These are phyloP conservation scores for Beta vulgaris DNA, from an alignment of 148 eudicot genomes.

Conservation along the genomic window DNA sequence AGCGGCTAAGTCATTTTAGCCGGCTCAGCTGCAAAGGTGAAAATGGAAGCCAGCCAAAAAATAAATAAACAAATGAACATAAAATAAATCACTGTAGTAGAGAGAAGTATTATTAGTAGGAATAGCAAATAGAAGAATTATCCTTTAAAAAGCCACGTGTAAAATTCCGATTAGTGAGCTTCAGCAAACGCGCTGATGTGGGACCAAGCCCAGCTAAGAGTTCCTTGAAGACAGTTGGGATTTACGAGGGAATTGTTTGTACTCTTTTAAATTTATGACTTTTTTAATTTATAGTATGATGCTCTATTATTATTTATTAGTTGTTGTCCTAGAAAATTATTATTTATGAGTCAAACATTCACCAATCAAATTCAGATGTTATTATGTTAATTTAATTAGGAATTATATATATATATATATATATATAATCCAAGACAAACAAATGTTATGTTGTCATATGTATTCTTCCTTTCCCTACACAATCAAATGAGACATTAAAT, in stretches of 20 bases:
- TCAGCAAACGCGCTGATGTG: neutral
- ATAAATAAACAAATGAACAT: neutral
- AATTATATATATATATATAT: too few relatives aligned
- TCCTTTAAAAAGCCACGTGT: neutral
- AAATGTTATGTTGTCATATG: too few relatives aligned
- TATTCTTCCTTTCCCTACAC: too few relatives aligned
- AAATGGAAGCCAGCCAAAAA: neutral
- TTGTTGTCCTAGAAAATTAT: neutral
- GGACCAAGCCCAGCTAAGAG: neutral
- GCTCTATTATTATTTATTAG: too few relatives aligned
- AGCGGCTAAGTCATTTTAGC: too few relatives aligned
- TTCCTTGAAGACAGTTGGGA: constrained; percentile 8
- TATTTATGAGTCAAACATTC: neutral
- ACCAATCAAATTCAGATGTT: neutral
- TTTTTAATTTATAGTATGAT: neutral
- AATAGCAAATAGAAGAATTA: neutral
- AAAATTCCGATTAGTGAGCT: neutral
- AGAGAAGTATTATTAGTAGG: too few relatives aligned
- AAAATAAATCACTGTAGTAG: neutral
- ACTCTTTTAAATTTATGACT: neutral
- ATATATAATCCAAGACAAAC: too few relatives aligned
- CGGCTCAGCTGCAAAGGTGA: neutral
- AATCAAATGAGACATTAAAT: too few relatives aligned
- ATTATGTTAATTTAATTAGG: too few relatives aligned
- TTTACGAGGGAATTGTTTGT: neutral